A percentile compares a stretch with the other conserved stretches of the same genome.
These are phyloP conservation scores for Lactarius vividus DNA, from an alignment of 768 basidiomycete genomes.

Conservation along the genomic window DNA sequence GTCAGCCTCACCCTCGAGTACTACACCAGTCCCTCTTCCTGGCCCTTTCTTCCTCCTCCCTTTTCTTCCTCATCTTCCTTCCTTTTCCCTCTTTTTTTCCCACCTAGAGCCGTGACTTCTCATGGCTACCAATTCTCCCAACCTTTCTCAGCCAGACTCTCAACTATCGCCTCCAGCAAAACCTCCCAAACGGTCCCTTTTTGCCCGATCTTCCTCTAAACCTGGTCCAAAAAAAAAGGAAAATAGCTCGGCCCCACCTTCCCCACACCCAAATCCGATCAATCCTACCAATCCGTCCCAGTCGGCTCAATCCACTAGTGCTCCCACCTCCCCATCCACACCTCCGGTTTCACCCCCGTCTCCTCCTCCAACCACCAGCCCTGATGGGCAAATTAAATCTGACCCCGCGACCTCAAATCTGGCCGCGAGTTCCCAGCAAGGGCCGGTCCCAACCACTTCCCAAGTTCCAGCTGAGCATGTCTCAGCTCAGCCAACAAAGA, in stretches of 20 bases:
- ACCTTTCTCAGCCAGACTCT: neutral
- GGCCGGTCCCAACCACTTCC: slow-evolving; percentile 29
- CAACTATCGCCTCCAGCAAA: slow-evolving; percentile 10
- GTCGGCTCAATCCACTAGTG: neutral
- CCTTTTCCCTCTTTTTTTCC: neutral
- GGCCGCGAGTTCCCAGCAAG: slow-evolving; percentile 27
- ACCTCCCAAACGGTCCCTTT: slow-evolving; percentile 19
- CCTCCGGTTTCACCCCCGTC: slow-evolving; percentile 10
- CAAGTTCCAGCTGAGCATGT: slow-evolving; percentile 9
- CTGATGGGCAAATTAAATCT: slow-evolving; percentile 26
- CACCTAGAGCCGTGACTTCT: neutral
- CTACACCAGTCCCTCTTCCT: neutral
- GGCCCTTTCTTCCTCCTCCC: neutral
- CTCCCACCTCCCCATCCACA: slow-evolving; percentile 1
- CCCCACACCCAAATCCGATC: neutral
- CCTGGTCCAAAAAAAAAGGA: slow-evolving; percentile 20
- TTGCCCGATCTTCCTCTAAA: slow-evolving; percentile 25
- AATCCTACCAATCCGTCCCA: neutral
- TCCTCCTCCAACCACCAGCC: slow-evolving; percentile 12
- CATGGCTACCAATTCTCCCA: slow-evolving; percentile 17
- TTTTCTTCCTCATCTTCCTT: neutral
- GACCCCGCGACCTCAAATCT: slow-evolving; percentile 21
- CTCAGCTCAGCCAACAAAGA: slow-evolving; percentile 23
- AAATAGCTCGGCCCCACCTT: slow-evolving; percentile 9
- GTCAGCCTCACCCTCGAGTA: slow-evolving; percentile 10